These are phyloP conservation scores for Endocarpon pusillum DNA, from an alignment of 495 filamentous ascomycete species.

Conservation along the genomic window DNA sequence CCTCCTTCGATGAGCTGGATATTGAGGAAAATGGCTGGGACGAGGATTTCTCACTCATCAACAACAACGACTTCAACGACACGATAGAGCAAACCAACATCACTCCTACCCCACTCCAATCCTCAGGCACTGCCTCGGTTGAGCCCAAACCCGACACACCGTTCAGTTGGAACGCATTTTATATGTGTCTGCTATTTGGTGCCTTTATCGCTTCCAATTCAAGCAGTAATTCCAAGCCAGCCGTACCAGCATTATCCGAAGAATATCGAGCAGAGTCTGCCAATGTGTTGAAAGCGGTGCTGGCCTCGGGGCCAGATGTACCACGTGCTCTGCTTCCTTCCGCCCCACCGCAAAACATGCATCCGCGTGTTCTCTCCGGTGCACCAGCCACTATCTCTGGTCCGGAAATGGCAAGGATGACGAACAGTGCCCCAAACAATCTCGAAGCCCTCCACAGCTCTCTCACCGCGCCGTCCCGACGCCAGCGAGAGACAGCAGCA, in stretches of 20 bases:
- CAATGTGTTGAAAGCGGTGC: slow-evolving; percentile 71
- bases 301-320: slow-evolving; percentile 43
- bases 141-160: slow-evolving; percentile 31
- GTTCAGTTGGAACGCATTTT: slow-evolving; percentile 41
- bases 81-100: slow-evolving; percentile 18
- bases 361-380: slow-evolving; percentile 33
- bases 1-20: slow-evolving; percentile 64
- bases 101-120: slow-evolving; percentile 8
- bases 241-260: slow-evolving; percentile 73
- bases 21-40: slow-evolving; percentile 64
- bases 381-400: slow-evolving; percentile 44
- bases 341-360: slow-evolving; percentile 31
- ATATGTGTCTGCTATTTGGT: slow-evolving; percentile 83
- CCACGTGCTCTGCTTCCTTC: slow-evolving; percentile 23
- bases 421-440: slow-evolving; percentile 74
- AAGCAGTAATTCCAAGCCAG: not conserved
- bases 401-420: slow-evolving; percentile 71
- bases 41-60: slow-evolving; percentile 64
- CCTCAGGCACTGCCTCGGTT: slow-evolving; percentile 11
- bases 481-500: slow-evolving; percentile 78
- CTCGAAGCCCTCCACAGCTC: slow-evolving; percentile 80
- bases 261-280: slow-evolving; percentile 88
- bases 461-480: slow-evolving; percentile 41
- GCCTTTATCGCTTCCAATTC: slow-evolving; percentile 89
- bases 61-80: slow-evolving; percentile 29